phyloP scores from a whole-genome alignment of 1,284 basidiomycete genomes.

The Austroboletus rostrupii region DNA sequence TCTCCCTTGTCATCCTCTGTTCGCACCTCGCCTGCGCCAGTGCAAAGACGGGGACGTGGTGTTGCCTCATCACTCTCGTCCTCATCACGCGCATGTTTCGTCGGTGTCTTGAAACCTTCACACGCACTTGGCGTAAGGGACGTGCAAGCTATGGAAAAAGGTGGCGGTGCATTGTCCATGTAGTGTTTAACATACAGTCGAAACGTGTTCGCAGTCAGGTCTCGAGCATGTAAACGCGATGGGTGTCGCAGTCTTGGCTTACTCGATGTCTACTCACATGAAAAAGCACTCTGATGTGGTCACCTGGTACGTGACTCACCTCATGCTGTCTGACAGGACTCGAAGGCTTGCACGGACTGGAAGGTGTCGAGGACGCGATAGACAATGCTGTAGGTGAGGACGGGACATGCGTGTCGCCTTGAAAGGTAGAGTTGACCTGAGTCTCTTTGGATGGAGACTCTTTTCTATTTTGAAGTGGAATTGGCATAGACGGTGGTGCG shows the following conservation, averaged over 20 bases:
- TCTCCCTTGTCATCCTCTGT: background rate
- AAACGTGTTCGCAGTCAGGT: conserved; percentile 66
- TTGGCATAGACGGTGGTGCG: no score
- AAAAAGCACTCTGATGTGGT: background rate
- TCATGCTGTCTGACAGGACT: conserved; percentile 15
- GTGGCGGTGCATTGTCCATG: conserved; percentile 50
- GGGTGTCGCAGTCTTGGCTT: conserved; percentile 59
- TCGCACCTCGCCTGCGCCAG: background rate
- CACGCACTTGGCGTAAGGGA: conserved; percentile 5
- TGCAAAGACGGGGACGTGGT: conserved; percentile 10
- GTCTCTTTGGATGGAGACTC: background rate
- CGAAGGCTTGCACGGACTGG: conserved; percentile 25
- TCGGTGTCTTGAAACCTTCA: conserved; percentile 18
- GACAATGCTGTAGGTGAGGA: conserved; percentile 21
- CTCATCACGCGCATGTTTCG: conserved; percentile 12
- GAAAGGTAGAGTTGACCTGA: background rate
- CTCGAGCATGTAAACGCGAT: conserved; percentile 55
- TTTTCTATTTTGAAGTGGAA: conserved; percentile 1
- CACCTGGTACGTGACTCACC: conserved; percentile 8
- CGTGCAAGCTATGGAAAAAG: background rate
- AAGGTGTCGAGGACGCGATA: conserved; percentile 27
- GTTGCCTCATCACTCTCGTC: conserved; percentile 9
- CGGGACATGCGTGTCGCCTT: conserved; percentile 8
- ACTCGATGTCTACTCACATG: conserved; percentile 1
- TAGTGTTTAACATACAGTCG: conserved; percentile 73